phyloP scores from a whole-genome alignment of 208 protist species.

The Crithidia mellificae region DNA sequence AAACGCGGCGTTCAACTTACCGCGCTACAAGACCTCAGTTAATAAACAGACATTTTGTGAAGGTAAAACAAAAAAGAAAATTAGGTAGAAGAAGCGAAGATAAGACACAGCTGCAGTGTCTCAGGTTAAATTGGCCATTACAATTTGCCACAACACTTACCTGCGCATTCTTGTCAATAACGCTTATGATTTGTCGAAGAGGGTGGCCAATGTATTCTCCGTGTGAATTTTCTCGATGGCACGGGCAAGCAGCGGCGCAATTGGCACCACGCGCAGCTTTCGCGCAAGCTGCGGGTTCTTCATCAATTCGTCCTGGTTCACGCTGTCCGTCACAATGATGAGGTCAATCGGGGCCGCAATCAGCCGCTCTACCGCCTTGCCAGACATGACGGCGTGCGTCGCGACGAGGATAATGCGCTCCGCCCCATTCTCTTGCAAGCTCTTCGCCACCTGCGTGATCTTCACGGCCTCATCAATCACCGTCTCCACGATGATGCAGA shows the following conservation, averaged over 20 bases:
- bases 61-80: neutral
- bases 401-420: constrained; percentile 70
- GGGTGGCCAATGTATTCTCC: constrained; percentile 71
- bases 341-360: constrained; percentile 75
- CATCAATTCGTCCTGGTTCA: constrained; percentile 80
- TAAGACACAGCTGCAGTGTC: too few species aligned
- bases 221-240: constrained; percentile 89
- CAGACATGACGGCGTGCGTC: constrained; percentile 80
- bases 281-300: constrained; percentile 62
- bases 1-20: neutral
- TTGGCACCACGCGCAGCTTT: constrained; percentile 82
- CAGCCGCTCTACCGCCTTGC: constrained; percentile 60
- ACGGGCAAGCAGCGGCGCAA: constrained; percentile 80
- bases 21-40: neutral
- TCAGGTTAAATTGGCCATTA: too few species aligned
- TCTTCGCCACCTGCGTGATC: constrained; percentile 56
- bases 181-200: constrained; percentile 74
- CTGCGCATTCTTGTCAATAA: too few species aligned
- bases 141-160: too few species aligned
- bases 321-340: constrained; percentile 80
- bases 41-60: neutral
- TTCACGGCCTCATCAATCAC: constrained; percentile 81
- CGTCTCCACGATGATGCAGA: constrained; percentile 84
- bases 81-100: too few species aligned
- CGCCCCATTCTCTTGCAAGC: constrained; percentile 62